Conservation (phyloP, 768 basidiomycete species). For the Russula emetica region DNA sequence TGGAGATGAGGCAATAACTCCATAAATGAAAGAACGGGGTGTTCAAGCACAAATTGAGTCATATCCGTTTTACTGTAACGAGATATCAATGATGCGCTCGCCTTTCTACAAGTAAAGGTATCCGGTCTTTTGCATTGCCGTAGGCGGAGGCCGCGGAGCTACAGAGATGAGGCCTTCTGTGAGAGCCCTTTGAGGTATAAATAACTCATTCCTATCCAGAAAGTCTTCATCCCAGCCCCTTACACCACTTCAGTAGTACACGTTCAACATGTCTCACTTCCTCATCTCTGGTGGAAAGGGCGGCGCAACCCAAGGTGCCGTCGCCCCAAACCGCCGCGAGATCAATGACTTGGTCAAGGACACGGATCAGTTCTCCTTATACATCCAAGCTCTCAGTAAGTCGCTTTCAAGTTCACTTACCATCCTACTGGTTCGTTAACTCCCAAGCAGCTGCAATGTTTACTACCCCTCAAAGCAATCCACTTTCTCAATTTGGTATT, state of each 20-base stretch:
- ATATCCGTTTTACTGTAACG: neutral
- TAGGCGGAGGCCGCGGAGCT: neutral
- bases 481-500: conserved; percentile 43
- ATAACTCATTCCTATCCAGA: neutral
- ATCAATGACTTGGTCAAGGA: conserved; percentile 34
- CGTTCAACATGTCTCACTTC: conserved; percentile 5
- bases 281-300: conserved; percentile 11
- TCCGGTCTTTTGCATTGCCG: neutral
- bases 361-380: conserved; percentile 47
- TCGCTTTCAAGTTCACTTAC: conserved; percentile 5
- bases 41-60: neutral
- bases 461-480: conserved; percentile 32
- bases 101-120: neutral
- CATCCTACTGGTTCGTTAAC: neutral
- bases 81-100: neutral
- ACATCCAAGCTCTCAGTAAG: conserved; percentile 48
- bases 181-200: conserved; percentile 1
- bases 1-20: neutral
- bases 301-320: neutral
- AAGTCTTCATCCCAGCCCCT: neutral
- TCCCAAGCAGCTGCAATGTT: conserved; percentile 34
- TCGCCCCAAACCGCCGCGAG: conserved; percentile 15
- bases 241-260: neutral
- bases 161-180: neutral
- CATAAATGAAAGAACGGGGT: too few species aligned